Conservation (phyloP, 352 stramenopile species). For the Phytophthora lateralis region DNA sequence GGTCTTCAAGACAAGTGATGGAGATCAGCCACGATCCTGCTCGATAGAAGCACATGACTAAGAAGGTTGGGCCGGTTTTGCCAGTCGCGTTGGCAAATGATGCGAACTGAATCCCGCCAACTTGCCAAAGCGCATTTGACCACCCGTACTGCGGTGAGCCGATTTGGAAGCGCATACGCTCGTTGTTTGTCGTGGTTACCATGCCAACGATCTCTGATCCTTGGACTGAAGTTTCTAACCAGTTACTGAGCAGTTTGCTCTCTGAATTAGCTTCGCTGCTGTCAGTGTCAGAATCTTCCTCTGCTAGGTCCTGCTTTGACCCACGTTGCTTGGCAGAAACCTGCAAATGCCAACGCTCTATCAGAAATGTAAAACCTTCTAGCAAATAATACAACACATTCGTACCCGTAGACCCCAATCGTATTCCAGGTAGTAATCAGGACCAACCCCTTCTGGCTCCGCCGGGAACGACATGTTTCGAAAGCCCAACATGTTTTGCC, state of each 20-base stretch:
- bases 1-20: constrained; percentile 69
- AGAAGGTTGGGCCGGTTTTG: constrained; percentile 46
- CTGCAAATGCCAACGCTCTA: constrained; percentile 8
- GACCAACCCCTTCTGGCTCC: constrained; percentile 57
- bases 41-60: constrained; percentile 71
- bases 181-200: constrained; percentile 5
- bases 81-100: constrained; percentile 38
- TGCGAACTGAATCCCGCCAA: constrained; percentile 84
- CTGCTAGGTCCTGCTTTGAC: neutral
- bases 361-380: neutral
- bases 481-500: constrained; percentile 55
- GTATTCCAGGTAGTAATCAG: constrained; percentile 71
- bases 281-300: constrained; percentile 2
- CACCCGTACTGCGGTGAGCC: constrained; percentile 63
- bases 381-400: neutral
- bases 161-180: constrained; percentile 69
- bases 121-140: constrained; percentile 84
- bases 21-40: constrained; percentile 76
- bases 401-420: constrained; percentile 61
- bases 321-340: constrained; percentile 17
- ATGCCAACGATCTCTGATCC: constrained; percentile 3
- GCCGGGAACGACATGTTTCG: constrained; percentile 49
- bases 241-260: constrained; percentile 31
- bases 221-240: constrained; percentile 41
- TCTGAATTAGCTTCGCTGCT: constrained; percentile 9